Conservation (phyloP, 2,329 filamentous ascomycete genomes). For the Hortaea werneckii region DNA sequence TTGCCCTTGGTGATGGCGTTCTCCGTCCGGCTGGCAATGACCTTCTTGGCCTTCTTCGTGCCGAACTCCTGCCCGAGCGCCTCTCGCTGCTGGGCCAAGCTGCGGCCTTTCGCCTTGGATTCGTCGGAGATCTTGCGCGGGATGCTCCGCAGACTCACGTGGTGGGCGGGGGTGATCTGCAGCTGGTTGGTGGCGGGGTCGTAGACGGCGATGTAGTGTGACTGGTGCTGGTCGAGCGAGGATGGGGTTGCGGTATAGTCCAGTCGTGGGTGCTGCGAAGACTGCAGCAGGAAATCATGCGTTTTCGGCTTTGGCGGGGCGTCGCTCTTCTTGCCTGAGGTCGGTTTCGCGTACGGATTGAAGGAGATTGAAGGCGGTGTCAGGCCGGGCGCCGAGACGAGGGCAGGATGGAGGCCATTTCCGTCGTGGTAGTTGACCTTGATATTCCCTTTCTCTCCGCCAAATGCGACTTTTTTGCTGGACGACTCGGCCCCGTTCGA, state of each 20-base stretch:
- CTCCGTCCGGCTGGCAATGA: slow-evolving; percentile 55
- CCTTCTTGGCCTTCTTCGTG: slow-evolving; percentile 77
- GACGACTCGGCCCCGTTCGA: slow-evolving; percentile 34
- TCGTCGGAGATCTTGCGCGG: slow-evolving; percentile 33
- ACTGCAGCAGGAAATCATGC: slow-evolving; percentile 49
- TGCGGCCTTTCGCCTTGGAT: slow-evolving; percentile 25
- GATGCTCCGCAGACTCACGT: slow-evolving; percentile 45
- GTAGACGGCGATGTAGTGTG: slow-evolving; percentile 53
- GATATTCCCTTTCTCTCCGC: slow-evolving; percentile 10
- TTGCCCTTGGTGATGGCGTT: slow-evolving; percentile 52
- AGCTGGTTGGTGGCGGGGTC: slow-evolving; percentile 45
- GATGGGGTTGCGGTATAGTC: slow-evolving; percentile 43
- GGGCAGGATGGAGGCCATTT: slow-evolving; percentile 15
- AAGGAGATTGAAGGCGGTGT: slow-evolving; percentile 31
- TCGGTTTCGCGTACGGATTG: slow-evolving; percentile 38
- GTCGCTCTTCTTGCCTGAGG: slow-evolving; percentile 13
- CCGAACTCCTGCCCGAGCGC: slow-evolving; percentile 70
- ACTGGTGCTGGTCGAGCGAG: slow-evolving; percentile 37
- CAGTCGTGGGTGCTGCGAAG: slow-evolving; percentile 49
- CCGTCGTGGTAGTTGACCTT: slow-evolving; percentile 16
- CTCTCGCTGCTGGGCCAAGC: slow-evolving; percentile 52
- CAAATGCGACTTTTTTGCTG: slow-evolving; percentile 26
- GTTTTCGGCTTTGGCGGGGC: slow-evolving; percentile 26
- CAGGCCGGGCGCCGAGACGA: slow-evolving; percentile 33
- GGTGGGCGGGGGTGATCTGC: slow-evolving; percentile 44